These are phyloP conservation scores for Heliamphora pulchella DNA, from an alignment of 179 eudicot species.

Conservation along the genomic window DNA sequence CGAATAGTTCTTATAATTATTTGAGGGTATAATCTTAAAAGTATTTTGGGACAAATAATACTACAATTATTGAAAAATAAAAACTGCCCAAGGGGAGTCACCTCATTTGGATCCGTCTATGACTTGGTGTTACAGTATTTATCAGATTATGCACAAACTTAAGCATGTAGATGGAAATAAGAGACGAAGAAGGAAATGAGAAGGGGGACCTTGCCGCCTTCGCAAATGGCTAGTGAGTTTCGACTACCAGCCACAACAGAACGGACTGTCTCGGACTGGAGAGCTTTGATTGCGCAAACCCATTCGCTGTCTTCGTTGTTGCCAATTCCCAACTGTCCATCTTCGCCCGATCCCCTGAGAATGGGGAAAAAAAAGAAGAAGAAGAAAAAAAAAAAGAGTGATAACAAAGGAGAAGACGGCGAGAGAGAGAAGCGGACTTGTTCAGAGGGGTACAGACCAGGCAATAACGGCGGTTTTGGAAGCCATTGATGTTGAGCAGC, in stretches of 20 bases:
- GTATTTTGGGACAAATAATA: too few relatives aligned
- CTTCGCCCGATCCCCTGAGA: conserved; percentile 97
- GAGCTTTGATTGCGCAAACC: conserved; percentile 56
- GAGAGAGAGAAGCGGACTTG: background rate
- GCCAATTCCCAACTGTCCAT: conserved; percentile 88
- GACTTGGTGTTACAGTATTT: too few relatives aligned
- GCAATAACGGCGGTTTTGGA: conserved; percentile 57
- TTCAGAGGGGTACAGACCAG: conserved; percentile 32
- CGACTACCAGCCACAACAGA: conserved; percentile 95
- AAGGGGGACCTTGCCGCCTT: conserved; percentile 71
- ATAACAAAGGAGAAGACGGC: background rate
- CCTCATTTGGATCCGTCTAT: too few relatives aligned
- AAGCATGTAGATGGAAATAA: too few relatives aligned
- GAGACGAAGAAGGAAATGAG: background rate
- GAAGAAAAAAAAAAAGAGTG: background rate
- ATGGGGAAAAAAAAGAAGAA: background rate
- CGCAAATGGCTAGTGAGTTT: conserved; percentile 86
- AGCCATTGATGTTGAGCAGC: conserved; percentile 30
- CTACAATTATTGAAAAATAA: too few relatives aligned
- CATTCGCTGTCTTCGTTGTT: conserved; percentile 73
- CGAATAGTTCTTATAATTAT: too few relatives aligned
- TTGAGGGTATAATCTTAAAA: too few relatives aligned
- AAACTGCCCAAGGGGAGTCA: too few relatives aligned
- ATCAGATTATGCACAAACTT: too few relatives aligned
- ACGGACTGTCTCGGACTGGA: conserved; percentile 35